phyloP scores from a whole-genome alignment of 2,329 filamentous ascomycete genomes.

The Ophiostoma quercus region DNA sequence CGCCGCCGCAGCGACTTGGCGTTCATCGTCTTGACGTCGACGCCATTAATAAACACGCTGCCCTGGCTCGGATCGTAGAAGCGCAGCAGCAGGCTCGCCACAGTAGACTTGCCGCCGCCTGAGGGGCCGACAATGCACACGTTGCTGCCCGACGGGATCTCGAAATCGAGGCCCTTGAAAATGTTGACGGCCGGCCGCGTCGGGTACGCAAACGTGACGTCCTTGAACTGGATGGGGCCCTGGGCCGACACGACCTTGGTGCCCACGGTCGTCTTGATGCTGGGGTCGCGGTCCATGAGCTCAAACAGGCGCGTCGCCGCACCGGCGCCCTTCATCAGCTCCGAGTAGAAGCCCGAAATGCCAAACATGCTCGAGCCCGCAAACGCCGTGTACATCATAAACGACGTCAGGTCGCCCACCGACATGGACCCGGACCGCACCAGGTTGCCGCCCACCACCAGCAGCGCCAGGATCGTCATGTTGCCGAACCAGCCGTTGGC shows the following conservation, averaged over 20 bases:
- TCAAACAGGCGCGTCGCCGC: conserved; percentile 96
- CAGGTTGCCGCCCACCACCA: conserved; percentile 86
- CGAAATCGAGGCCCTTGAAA: conserved; percentile 83
- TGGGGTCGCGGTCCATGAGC: conserved; percentile 81
- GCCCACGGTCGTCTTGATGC: conserved; percentile 82
- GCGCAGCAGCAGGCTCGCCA: conserved; percentile 81
- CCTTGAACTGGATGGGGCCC: conserved; percentile 79
- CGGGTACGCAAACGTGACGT: conserved; percentile 86
- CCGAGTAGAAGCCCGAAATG: conserved; percentile 91
- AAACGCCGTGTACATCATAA: conserved; percentile 97
- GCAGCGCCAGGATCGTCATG: conserved; percentile 85
- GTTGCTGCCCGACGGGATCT: conserved; percentile 87
- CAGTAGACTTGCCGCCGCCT: conserved; percentile 92
- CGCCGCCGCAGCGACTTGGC: conserved; percentile 86
- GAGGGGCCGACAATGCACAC: conserved; percentile 95
- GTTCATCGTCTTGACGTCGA: conserved; percentile 80
- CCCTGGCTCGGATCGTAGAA: conserved; percentile 84
- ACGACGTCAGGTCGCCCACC: conserved; percentile 88
- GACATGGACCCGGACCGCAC: conserved; percentile 81
- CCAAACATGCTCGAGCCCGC: conserved; percentile 83
- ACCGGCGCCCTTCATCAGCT: conserved; percentile 97
- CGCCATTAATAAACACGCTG: conserved; percentile 74
- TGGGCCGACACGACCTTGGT: conserved; percentile 73
- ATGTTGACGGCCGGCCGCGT: conserved; percentile 88
- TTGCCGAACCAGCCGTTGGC: conserved; percentile 89